phyloP scores from a whole-genome alignment of 441 rosid genomes.

The Breynia disticha region DNA sequence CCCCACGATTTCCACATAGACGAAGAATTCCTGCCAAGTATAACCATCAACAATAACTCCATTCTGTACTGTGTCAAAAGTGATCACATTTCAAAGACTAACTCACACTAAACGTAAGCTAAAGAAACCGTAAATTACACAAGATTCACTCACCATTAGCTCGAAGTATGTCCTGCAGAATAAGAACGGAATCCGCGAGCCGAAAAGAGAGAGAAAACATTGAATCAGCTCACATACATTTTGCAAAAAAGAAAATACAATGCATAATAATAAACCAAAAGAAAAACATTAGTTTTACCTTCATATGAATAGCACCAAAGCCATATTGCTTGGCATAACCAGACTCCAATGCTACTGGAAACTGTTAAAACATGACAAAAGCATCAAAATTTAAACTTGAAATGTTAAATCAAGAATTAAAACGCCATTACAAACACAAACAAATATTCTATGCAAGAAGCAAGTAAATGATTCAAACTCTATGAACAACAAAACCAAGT shows the following conservation, averaged over 20 bases:
- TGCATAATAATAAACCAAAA: constrained; percentile 3
- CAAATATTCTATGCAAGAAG: not conserved
- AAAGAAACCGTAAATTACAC: no score
- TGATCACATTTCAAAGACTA: not conserved
- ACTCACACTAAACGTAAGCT: no score
- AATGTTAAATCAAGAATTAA: constrained; percentile 11
- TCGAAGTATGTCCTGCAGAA: constrained; percentile 41
- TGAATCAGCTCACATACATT: constrained; percentile 16
- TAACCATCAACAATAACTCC: constrained; percentile 2
- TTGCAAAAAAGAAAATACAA: not conserved
- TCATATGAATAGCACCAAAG: constrained; percentile 17
- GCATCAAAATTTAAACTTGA: constrained; percentile 1
- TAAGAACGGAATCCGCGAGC: constrained; percentile 2
- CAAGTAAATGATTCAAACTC: not conserved
- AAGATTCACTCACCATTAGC: constrained; percentile 45
- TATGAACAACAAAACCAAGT: not conserved
- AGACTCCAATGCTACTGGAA: constrained; percentile 17
- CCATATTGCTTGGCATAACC: constrained; percentile 21
- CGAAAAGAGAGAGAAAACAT: constrained; percentile 8
- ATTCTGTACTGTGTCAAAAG: no score
- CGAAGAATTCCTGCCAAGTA: constrained; percentile 24
- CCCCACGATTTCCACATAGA: constrained; percentile 18
- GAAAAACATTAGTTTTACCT: constrained; percentile 22
- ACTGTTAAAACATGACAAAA: constrained; percentile 27
- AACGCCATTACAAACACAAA: not conserved